phyloP scores from a whole-genome alignment of 345 rosid species.

The Luvunga scandens region DNA sequence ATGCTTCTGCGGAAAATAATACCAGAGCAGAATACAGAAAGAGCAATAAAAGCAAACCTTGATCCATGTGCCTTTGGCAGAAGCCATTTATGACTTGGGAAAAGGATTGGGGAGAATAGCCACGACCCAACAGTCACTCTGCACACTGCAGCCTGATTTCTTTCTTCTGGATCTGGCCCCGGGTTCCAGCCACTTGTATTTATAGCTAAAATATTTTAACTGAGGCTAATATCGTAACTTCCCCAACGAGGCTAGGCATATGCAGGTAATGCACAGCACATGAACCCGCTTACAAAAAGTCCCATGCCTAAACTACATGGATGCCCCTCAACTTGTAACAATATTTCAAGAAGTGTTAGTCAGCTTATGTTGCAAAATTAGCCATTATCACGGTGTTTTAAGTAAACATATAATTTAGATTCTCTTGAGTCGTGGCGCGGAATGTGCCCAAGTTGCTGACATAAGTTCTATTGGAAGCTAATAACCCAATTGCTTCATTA shows the following conservation, averaged over 20 bases:
- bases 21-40: not conserved
- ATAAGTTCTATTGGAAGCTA: not conserved
- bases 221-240: not conserved
- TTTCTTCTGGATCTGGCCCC: too few relatives aligned
- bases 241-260: not conserved
- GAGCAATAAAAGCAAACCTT: constrained; percentile 37
- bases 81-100: constrained; percentile 26
- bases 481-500: not conserved
- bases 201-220: not conserved
- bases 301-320: not conserved
- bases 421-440: not conserved
- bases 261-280: not conserved
- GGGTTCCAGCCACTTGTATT: not conserved
- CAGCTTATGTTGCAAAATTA: not conserved
- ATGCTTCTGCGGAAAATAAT: not conserved
- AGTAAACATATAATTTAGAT: not conserved
- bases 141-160: too few relatives aligned
- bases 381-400: not conserved
- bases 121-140: too few relatives aligned
- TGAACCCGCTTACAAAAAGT: not conserved
- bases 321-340: not conserved
- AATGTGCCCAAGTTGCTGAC: not conserved
- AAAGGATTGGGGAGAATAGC: not conserved
- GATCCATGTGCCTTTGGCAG: constrained; percentile 57
- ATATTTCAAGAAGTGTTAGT: not conserved